These are phyloP conservation scores for Beta lomatogona DNA, from an alignment of 179 eudicot genomes.

Conservation along the genomic window DNA sequence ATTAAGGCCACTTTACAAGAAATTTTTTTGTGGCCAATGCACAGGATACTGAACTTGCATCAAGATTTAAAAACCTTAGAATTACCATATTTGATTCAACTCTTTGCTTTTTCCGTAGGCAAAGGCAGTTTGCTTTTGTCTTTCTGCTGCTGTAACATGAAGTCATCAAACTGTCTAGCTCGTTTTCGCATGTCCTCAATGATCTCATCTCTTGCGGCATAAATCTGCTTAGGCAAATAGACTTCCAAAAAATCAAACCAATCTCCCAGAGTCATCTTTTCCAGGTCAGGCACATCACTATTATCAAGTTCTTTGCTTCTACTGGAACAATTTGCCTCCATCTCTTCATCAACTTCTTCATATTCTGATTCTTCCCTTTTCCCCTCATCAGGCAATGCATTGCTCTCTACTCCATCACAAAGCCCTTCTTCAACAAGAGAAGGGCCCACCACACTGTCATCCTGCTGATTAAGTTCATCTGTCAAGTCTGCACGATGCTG, in stretches of 20 bases:
- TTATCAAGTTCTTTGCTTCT: slow-evolving; percentile 20
- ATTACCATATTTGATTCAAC: background rate
- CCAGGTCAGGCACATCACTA: slow-evolving; percentile 43
- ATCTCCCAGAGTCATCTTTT: slow-evolving; percentile 75
- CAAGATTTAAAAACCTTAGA: background rate
- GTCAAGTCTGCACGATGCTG: background rate
- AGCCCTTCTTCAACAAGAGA: slow-evolving; percentile 22
- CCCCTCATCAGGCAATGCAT: slow-evolving; percentile 4
- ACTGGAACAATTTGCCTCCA: background rate
- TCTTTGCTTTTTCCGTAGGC: slow-evolving; percentile 24
- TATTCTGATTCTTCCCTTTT: slow-evolving; percentile 6
- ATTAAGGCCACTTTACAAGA: background rate
- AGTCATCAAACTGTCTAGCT: slow-evolving; percentile 55
- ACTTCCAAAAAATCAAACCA: slow-evolving; percentile 72
- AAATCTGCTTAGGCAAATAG: slow-evolving; percentile 60
- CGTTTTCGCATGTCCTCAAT: slow-evolving; percentile 54
- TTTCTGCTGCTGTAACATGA: slow-evolving; percentile 49
- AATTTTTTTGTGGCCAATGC: background rate
- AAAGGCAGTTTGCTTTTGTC: slow-evolving; percentile 31
- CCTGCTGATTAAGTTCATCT: slow-evolving; percentile 9
- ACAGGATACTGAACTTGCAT: background rate
- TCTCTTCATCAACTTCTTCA: slow-evolving; percentile 15
- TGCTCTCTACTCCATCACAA: slow-evolving; percentile 20
- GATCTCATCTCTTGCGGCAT: slow-evolving; percentile 52
- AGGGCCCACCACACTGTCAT: background rate